A percentile compares a stretch with the other conserved stretches of the same genome.
phyloP scores from a whole-genome alignment of 306 rosid species.

The Cucumis hystrix region DNA sequence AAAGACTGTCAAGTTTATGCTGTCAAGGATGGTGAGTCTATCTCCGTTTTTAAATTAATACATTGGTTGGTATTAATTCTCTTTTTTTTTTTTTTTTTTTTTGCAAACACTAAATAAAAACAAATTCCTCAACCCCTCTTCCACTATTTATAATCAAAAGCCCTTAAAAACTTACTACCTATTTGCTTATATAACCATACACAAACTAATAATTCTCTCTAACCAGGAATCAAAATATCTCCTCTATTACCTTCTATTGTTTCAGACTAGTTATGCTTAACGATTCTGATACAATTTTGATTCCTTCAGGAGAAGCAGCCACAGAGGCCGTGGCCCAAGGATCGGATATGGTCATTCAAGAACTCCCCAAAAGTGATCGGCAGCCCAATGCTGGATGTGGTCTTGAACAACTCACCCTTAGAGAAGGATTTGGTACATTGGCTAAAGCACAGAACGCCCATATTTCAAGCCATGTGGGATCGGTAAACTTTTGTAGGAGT shows the following conservation, averaged over 20 bases:
- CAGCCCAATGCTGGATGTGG: slow-evolving; percentile 91
- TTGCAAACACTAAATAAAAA: too few species aligned
- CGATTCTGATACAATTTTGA: not conserved
- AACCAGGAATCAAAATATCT: too few species aligned
- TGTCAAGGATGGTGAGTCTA: slow-evolving; percentile 80
- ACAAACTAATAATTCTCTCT: too few species aligned
- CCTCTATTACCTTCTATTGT: too few species aligned
- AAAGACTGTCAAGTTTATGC: slow-evolving; percentile 71
- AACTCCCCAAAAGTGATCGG: slow-evolving; percentile 55
- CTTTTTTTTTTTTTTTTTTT: not conserved
- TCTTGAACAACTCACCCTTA: slow-evolving; percentile 37
- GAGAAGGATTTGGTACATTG: slow-evolving; percentile 93
- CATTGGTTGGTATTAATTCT: not conserved
- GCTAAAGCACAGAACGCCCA: slow-evolving; percentile 79
- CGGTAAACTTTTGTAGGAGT: slow-evolving; percentile 42
- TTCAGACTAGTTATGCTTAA: not conserved
- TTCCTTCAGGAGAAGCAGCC: slow-evolving; percentile 70
- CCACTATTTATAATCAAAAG: too few species aligned
- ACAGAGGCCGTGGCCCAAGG: slow-evolving; percentile 90
- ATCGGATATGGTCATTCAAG: slow-evolving; percentile 84
- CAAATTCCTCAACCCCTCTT: too few species aligned
- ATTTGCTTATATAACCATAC: too few species aligned
- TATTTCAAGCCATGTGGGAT: slow-evolving; percentile 78
- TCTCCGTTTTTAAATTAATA: not conserved
- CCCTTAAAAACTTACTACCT: too few species aligned